A percentile compares a stretch with the other conserved stretches of the same genome.
Conservation (phyloP, 345 rosid genomes). For the Hibiscus trionum region DNA sequence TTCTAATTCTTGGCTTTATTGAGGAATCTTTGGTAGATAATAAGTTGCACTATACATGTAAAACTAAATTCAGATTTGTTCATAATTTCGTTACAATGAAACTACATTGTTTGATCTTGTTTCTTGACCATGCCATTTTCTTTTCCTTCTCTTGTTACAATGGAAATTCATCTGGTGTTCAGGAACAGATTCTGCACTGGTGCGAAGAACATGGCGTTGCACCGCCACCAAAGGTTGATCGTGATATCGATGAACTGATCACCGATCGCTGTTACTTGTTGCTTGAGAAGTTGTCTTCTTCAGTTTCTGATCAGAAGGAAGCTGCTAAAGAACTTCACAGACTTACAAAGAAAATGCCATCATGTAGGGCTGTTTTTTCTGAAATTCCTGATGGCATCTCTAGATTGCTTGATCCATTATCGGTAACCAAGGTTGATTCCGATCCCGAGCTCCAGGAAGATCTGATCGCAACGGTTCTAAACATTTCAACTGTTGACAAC, state of each 20-base stretch:
- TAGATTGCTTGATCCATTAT: neutral
- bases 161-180: neutral
- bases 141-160: neutral
- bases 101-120: neutral
- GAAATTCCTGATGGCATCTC: neutral
- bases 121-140: neutral
- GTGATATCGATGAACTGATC: neutral
- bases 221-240: neutral
- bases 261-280: neutral
- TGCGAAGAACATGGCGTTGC: neutral
- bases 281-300: constrained; percentile 9
- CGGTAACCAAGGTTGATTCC: neutral
- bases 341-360: neutral
- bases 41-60: neutral
- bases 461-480: constrained; percentile 1
- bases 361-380: neutral
- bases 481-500: neutral
- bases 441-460: constrained; percentile 5
- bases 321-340: neutral
- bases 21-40: neutral
- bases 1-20: neutral
- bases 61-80: neutral
- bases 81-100: too few relatives aligned
- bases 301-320: neutral
- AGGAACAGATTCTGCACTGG: neutral